Base-by-base conservation (phyloP, 2,329 filamentous ascomycete genomes). In the Fusarium multiceps region DNA sequence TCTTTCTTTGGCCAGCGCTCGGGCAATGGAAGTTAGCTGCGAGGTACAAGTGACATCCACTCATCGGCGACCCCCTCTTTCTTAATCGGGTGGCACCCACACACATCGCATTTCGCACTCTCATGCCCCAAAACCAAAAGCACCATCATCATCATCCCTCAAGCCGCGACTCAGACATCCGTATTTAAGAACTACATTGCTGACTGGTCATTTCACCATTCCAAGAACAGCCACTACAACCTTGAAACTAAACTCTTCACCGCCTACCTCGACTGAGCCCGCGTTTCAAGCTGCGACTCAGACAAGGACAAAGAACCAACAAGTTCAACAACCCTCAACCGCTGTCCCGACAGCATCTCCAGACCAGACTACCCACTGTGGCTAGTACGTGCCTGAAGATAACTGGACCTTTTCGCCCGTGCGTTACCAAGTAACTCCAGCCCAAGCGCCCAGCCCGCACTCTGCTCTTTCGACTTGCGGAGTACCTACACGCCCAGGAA, bases 171-270 rank as follows among this genome's bases (percentile, higher is more conserved):
- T 71, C 62, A 66, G 59, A 66, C 68, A 67, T 57, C 50, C 59
- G 49, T 66, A 66, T 62, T 59, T 50, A 59, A 65, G 62, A 63
- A 63, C 68, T 57, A 66, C 46, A 53, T 69, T 72, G 69, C 72
- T 74, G 72, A 74, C 72, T 74, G 71, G 71, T 69, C 62, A 67
- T 58, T 59, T 70, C 72, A 68, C 67, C 69, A 72, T 75, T 75
- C 72, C 69, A 74, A 74, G 71, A 75, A 74, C 71, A 74, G 72
- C 66, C 71, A 70, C 56, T 71, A 63, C 59, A 69, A 63, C 61
- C 63, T 40, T 73, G 55, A 68, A 72, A 60, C 60, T 51, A 64
- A 51, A 50, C 58, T 69, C 57, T 55, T 71, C 71, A 75, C 72
- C 66, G 72, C 72, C 68, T 68, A 55, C 58, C 54, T 66, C 61